These are phyloP conservation scores for Trichosporon sp. DNA, from an alignment of 1,284 basidiomycete genomes.

Conservation along the genomic window DNA sequence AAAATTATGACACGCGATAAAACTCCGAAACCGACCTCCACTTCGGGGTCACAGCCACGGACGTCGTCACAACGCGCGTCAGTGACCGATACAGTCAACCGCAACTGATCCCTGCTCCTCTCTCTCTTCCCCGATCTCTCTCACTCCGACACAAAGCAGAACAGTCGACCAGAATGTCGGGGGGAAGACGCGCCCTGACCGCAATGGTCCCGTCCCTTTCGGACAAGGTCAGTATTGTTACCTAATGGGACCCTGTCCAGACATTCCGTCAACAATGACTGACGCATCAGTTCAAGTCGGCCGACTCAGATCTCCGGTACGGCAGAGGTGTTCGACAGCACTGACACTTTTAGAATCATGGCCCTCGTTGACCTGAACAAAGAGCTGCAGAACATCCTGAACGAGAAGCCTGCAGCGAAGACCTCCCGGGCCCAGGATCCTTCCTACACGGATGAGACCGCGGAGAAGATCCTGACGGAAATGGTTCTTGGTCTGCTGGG, in stretches of 20 bases:
- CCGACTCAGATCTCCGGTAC: slow-evolving; percentile 42
- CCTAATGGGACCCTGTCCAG: not conserved
- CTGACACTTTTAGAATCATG: slow-evolving; percentile 66
- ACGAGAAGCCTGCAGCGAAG: not conserved
- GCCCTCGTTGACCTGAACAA: slow-evolving; percentile 85
- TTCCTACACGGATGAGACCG: slow-evolving; percentile 63
- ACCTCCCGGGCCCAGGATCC: not conserved
- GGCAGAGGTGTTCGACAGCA: not conserved
- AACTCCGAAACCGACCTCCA: not conserved
- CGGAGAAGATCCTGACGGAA: slow-evolving; percentile 72
- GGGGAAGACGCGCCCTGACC: slow-evolving; percentile 13
- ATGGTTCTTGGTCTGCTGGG: slow-evolving; percentile 78
- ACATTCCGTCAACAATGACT: not conserved
- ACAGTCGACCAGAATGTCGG: slow-evolving; percentile 11
- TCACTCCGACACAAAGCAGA: not conserved
- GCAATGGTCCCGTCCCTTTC: slow-evolving; percentile 19
- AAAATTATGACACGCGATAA: not conserved
- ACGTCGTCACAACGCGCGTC: slow-evolving; percentile 1
- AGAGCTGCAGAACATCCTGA: slow-evolving; percentile 70
- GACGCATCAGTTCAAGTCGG: slow-evolving; percentile 35
- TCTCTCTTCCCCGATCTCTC: slow-evolving; percentile 11
- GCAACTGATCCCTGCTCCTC: not conserved
- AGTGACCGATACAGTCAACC: not conserved
- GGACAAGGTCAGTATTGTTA: slow-evolving; percentile 18
- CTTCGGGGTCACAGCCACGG: not conserved